Base-by-base conservation (phyloP, 192 early-diverging fungal species). In the Endogone sp. region DNA sequence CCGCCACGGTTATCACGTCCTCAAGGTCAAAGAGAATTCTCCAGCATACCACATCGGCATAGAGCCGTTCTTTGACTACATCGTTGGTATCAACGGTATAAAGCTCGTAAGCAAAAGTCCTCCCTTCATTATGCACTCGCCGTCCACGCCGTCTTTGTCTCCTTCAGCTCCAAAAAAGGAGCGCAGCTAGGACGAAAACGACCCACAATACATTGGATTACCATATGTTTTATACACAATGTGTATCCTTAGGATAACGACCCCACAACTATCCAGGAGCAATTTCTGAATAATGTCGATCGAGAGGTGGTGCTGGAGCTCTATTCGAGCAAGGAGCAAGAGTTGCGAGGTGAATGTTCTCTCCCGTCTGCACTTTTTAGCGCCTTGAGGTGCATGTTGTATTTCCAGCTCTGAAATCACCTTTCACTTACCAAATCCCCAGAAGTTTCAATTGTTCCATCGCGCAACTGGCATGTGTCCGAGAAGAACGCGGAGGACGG, bases 21-120 rank as follows among this genome's bases (percentile, higher is more conserved):
- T 91, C 66, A 84, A 85, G 79, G 88, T 85, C 83, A 63, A 26
- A 31, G 83, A 85, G 30, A 81, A 83, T 67, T 90, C 91, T 3
- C 90, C 91, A 20, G 88, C 90, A 13, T 79, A 83, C 56, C 71
- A 62, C 13, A 86, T 84, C 63, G 90, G 90, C 21, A 81, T 92
- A 30, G 82, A 88, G 26, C 89, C 84, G 3, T 91, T 91, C 69
- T 92, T 92, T 71, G 91, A 92, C 70, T 92, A 86, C 63, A 88
- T 92, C 64, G 76, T 87, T 13, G 74, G 76, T 10, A 76, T 88
- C 26, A 86, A 91, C 55, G 89, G 86, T 22, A 67, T 77, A 32
- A 63, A 72, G 25, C 71, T 90, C 66, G 83, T 83, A 79, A 62
- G 59, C 20, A 60, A 4, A 28, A 4, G 27, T 20, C 59, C 27